Conservation (phyloP, 2,329 filamentous ascomycete species). For the Balansia obtecta region DNA sequence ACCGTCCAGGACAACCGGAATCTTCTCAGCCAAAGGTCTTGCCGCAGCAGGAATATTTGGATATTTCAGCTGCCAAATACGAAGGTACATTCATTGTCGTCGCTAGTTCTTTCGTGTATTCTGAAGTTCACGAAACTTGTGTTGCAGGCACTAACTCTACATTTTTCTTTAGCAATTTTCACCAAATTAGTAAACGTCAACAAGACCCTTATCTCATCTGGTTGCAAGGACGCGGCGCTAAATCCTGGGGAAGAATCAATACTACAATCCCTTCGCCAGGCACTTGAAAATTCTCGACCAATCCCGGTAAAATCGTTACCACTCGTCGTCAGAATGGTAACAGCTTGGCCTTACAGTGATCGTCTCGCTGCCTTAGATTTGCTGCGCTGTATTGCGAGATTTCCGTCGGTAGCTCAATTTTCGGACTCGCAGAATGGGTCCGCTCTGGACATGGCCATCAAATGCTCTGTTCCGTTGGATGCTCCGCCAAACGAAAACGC, state of each 20-base stretch:
- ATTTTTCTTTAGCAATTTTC: conserved; percentile 44
- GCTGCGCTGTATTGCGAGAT: conserved; percentile 67
- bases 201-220: conserved; percentile 54
- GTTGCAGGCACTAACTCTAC: background rate
- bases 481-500: conserved; percentile 61
- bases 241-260: conserved; percentile 57
- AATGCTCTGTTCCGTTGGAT: conserved; percentile 30
- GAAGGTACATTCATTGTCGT: conserved; percentile 27
- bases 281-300: conserved; percentile 47
- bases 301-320: conserved; percentile 41
- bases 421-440: conserved; percentile 39
- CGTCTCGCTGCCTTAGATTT: conserved; percentile 79
- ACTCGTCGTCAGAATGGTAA: conserved; percentile 58
- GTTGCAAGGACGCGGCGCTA: conserved; percentile 60
- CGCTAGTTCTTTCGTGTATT: no score
- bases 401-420: conserved; percentile 52
- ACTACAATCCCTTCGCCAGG: conserved; percentile 47
- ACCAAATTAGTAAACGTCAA: conserved; percentile 71
- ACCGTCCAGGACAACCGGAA: conserved; percentile 49
- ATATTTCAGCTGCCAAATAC: conserved; percentile 62
- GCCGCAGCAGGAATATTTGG: conserved; percentile 69
- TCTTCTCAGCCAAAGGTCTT: conserved; percentile 45
- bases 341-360: conserved; percentile 67
- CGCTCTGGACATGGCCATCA: conserved; percentile 44
- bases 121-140: background rate